Evolutionary conservation across 352 stramenopile genomes (phyloP), one percentile per base, ranked within the genome.

Genomic region (Globisporangium lucens): DNA sequence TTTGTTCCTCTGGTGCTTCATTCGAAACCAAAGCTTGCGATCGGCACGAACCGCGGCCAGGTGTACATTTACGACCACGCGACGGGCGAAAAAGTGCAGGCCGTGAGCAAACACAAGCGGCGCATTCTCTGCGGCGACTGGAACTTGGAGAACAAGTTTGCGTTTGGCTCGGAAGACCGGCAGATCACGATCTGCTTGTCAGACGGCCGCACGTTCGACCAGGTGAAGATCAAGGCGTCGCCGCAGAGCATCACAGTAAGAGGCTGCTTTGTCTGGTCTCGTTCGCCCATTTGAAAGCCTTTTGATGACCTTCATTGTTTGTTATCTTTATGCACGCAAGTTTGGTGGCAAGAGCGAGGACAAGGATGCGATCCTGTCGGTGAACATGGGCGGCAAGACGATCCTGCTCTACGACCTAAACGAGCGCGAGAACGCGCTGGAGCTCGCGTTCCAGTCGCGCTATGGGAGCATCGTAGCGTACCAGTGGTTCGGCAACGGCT

Each of bases 401-500:
- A 87, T 98, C 59, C 72, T 98, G 33, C 78, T 98, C 22, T 97
- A 95, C 75, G 84, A 95, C 69, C 61, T 97, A 22, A 87, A 91
- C 64, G 88, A 97, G 64, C 78, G 86, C 29, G 90, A 97, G 70
- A 96, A 97, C 56, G 91, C 91, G 4, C 67, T 97, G 24, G 91
- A 98, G 75, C 78, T 98, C 15, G 89, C 89, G 20, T 98, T 98
- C 73, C 86, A 97, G 65, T 71, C 81, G 30, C 81, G 86, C 65
- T 98, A 98, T 69, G 93, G 90, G 43, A 92, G 78, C 68, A 93
- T 98, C 66, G 82, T 98, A 52, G 73, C 79, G 57, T 96, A 97
- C 67, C 68, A 89, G 63, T 97, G 89, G 90, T 97, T 98, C 67
- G 89, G 87, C 35, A 92, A 97, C 56, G 84, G 85, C 17, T 94